These are phyloP conservation scores for Pichia sp. DNA, from an alignment of 1,139 yeast genomes.

Conservation along the genomic window DNA sequence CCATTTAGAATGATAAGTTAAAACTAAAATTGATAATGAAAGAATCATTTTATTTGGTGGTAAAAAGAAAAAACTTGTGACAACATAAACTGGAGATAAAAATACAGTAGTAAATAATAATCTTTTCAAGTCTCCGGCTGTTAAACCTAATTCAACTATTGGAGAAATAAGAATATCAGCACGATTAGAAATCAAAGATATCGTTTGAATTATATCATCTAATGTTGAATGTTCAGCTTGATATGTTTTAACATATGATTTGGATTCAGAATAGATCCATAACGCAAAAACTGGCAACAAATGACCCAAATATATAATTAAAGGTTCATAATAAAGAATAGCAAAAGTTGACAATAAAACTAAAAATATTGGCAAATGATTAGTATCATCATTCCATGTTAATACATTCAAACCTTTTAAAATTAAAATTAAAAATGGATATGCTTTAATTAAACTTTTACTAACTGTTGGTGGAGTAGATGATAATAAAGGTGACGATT, in stretches of 20 bases:
- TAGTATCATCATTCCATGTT: constrained; percentile 90
- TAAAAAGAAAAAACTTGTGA: constrained; percentile 61
- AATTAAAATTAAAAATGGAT: constrained; percentile 72
- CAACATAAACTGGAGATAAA: constrained; percentile 75
- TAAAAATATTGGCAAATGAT: constrained; percentile 48
- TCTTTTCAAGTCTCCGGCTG: constrained; percentile 73
- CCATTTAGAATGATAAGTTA: constrained; percentile 85
- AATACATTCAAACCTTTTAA: constrained; percentile 64
- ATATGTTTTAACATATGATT: constrained; percentile 42
- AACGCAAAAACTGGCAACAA: constrained; percentile 61
- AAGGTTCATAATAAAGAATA: constrained; percentile 66
- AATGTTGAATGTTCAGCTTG: constrained; percentile 69
- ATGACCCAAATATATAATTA: constrained; percentile 78
- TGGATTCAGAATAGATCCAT: constrained; percentile 59
- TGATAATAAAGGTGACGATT: constrained; percentile 61
- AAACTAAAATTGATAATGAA: constrained; percentile 51
- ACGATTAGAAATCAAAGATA: constrained; percentile 69
- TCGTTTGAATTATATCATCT: constrained; percentile 80
- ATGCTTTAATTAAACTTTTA: constrained; percentile 71
- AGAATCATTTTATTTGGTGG: constrained; percentile 67
- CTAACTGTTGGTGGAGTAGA: constrained; percentile 91
- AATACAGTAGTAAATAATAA: constrained; percentile 77
- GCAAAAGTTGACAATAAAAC: constrained; percentile 51
- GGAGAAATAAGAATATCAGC: constrained; percentile 76
- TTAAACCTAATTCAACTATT: constrained; percentile 60